Evolutionary conservation across 371 early-diverging fungal species (phyloP), one percentile per base, ranked within the genome.

Genomic region (Mucor indicus): DNA sequence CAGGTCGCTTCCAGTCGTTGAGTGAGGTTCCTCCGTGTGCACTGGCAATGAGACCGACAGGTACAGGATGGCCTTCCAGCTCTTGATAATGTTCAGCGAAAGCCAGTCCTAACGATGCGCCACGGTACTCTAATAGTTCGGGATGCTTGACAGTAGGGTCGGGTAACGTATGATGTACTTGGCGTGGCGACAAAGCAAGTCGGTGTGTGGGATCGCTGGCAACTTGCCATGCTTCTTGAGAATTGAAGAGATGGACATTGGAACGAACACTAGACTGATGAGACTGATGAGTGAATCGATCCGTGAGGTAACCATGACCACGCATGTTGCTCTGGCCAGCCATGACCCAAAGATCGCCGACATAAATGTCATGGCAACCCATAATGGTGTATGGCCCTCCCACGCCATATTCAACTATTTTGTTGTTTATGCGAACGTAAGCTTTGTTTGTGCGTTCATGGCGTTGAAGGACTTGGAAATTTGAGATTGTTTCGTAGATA

Each of bases 251-350:
- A 36, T 63, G 63, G 10, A 32, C 23, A 4, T 13, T 36, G 2
- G 31, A 13, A 9, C 24, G n/a, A 9, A 22, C 21, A 4, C 44
- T 17, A 1, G 37, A 8, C 0, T 40, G 23, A 7, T 44, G 25
- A 1, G 11, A 27, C 1, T 20, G 1, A 1, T 27, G 10, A n/a
- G 44, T 35, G 29, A 45, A 60, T 3, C 52, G 53, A 30, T 57
- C 44, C 8, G 43, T 10, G 3, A 55, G 47, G 22, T 48, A 68
- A 0, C 69, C 75, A 51, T 65, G 57, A 2, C 75, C 75, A 20
- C 75, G 58, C 75, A 74, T 74, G 44, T 74, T 74, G 29, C 75
- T 74, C 32, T 74, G 75, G 0, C 75, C 75, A 3, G 71, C 71
- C 64, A 74, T 64, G 20, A 70, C 44, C 75, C 75, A 74, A 27